These are phyloP conservation scores for Aureobasidium sp. DNA, from an alignment of 2,329 filamentous ascomycete species.

Conservation along the genomic window DNA sequence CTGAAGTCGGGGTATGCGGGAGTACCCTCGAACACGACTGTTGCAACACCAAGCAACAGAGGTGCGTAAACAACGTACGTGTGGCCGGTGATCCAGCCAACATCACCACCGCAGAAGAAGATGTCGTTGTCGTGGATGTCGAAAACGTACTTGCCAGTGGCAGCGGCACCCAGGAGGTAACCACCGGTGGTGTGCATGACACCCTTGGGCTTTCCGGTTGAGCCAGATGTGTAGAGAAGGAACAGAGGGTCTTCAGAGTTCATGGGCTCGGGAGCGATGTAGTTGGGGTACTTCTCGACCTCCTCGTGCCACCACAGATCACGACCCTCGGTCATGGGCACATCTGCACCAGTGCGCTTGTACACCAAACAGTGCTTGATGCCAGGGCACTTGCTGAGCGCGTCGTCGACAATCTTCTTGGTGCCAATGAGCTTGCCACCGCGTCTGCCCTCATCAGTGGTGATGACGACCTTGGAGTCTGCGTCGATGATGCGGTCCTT, in stretches of 20 bases:
- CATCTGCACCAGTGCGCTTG: constrained; percentile 87
- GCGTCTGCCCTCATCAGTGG: constrained; percentile 93
- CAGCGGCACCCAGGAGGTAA: constrained; percentile 86
- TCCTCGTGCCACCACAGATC: constrained; percentile 99
- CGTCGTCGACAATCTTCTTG: constrained; percentile 98
- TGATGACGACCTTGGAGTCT: constrained; percentile 87
- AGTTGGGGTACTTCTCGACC: constrained; percentile 89
- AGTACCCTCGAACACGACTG: constrained; percentile 95
- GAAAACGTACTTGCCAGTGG: constrained; percentile 96
- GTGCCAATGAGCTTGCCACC: constrained; percentile 95
- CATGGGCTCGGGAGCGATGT: constrained; percentile 82
- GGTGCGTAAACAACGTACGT: constrained; percentile 98
- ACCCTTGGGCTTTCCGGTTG: constrained; percentile 97
- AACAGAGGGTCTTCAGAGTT: constrained; percentile 94
- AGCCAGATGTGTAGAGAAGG: constrained; percentile 95
- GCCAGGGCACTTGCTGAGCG: constrained; percentile 88
- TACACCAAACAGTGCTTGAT: constrained; percentile 81
- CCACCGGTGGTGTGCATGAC: constrained; percentile 96
- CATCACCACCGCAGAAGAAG: constrained; percentile 97
- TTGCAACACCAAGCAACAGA: constrained; percentile 82
- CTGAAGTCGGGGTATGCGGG: constrained; percentile 97
- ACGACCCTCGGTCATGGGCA: constrained; percentile 80
- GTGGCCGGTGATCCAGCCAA: constrained; percentile 98
- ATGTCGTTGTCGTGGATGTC: constrained; percentile 90
- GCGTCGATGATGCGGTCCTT: constrained; percentile 91